These are phyloP conservation scores for Populus tremula DNA, from an alignment of 345 rosid genomes.

Conservation along the genomic window DNA sequence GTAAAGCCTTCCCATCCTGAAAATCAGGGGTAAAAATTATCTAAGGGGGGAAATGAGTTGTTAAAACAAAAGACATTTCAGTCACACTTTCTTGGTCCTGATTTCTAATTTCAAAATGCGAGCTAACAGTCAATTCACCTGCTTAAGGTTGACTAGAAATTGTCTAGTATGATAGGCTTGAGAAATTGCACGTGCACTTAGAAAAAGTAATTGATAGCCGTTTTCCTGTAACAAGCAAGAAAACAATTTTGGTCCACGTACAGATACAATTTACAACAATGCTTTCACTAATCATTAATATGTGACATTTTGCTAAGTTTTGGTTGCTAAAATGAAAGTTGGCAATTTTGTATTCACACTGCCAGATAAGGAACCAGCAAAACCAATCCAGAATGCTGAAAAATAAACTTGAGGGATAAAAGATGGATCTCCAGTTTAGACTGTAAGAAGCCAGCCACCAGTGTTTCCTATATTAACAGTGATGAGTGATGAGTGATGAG, in stretches of 20 bases:
- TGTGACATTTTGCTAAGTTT: background rate
- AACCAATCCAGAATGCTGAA: background rate
- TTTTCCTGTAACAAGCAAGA: slow-evolving; percentile 62
- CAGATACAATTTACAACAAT: background rate
- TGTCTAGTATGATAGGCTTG: slow-evolving; percentile 87
- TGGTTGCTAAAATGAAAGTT: background rate
- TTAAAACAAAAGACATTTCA: background rate
- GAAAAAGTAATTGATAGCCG: slow-evolving; percentile 87
- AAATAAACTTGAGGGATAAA: background rate
- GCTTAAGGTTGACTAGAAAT: slow-evolving; percentile 81
- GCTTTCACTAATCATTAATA: background rate
- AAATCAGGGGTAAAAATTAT: slow-evolving; percentile 6
- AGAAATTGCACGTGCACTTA: slow-evolving; percentile 94
- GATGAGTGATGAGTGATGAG: background rate
- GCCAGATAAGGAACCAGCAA: background rate
- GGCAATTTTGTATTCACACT: background rate
- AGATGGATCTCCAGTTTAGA: background rate
- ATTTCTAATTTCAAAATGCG: slow-evolving; percentile 1
- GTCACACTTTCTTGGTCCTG: background rate
- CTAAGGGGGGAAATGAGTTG: background rate
- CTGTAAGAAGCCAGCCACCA: background rate
- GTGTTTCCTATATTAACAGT: background rate
- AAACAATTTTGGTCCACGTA: background rate
- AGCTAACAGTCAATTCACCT: slow-evolving; percentile 44
- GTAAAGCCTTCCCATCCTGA: slow-evolving; percentile 90